Evolutionary conservation across 2,329 filamentous ascomycete genomes (phyloP).

Genomic region (Didymella keratinophila): DNA sequence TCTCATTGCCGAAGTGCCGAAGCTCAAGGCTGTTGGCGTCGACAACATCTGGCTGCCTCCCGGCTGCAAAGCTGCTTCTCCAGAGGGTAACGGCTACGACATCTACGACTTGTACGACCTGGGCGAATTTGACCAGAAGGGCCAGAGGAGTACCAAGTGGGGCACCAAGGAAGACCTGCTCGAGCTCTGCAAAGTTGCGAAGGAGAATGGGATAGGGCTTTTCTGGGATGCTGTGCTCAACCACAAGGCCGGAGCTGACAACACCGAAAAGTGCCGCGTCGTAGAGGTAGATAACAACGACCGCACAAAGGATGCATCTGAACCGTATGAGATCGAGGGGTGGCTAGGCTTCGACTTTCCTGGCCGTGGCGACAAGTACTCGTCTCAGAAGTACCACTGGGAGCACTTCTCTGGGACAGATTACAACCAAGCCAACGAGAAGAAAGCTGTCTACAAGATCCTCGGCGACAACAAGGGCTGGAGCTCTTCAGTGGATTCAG

Average conservation of each 20-base stretch:
- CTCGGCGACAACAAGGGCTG: constrained; percentile 69
- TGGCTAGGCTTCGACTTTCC: constrained; percentile 74
- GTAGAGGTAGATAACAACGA: constrained; percentile 70
- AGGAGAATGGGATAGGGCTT: constrained; percentile 63
- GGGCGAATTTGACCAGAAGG: constrained; percentile 78
- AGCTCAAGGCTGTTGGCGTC: constrained; percentile 67
- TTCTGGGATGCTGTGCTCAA: constrained; percentile 77
- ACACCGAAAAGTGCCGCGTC: constrained; percentile 67
- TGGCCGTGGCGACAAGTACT: constrained; percentile 67
- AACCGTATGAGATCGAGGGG: constrained; percentile 69
- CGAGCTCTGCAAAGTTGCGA: constrained; percentile 60
- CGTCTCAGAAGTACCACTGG: constrained; percentile 69
- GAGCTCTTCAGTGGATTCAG: constrained; percentile 67
- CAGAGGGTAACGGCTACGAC: constrained; percentile 68
- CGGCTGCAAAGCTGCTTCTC: constrained; percentile 71
- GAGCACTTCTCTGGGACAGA: constrained; percentile 74
- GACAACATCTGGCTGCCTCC: constrained; percentile 69
- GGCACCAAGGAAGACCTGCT: constrained; percentile 69
- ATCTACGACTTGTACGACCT: constrained; percentile 74
- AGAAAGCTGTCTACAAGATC: constrained; percentile 71
- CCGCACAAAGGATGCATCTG: constrained; percentile 62
- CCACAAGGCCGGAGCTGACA: constrained; percentile 74
- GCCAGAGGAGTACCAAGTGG: constrained; percentile 70
- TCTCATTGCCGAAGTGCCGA: constrained; percentile 60
- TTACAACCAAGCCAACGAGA: constrained; percentile 65